phyloP scores from a whole-genome alignment of 2,329 filamentous ascomycete genomes.

The Annulohypoxylon truncatum region DNA sequence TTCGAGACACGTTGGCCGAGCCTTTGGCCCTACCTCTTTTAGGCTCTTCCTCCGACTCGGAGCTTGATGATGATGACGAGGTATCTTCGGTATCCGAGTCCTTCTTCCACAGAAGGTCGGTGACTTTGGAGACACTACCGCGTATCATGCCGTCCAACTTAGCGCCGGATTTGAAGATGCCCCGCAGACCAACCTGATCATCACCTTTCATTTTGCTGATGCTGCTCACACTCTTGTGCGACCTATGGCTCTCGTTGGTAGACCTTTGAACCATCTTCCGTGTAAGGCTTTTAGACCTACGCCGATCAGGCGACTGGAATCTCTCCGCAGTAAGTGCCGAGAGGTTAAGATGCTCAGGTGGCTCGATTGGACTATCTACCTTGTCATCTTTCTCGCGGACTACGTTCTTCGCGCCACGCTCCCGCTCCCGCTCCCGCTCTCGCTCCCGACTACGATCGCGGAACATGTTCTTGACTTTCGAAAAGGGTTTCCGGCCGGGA shows the following conservation, averaged over 20 bases:
- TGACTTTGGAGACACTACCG: conserved; percentile 66
- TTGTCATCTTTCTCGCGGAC: conserved; percentile 52
- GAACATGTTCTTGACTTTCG: conserved; percentile 67
- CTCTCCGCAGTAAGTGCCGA: conserved; percentile 47
- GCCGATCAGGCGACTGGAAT: conserved; percentile 46
- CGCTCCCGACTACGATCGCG: conserved; percentile 61
- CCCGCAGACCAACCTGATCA: conserved; percentile 69
- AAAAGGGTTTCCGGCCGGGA: conserved; percentile 69
- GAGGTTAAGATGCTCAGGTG: conserved; percentile 41
- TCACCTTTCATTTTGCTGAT: conserved; percentile 56
- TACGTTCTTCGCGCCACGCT: conserved; percentile 49
- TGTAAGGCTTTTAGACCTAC: conserved; percentile 54
- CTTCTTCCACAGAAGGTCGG: conserved; percentile 68
- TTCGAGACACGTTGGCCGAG: conserved; percentile 53
- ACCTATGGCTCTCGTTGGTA: conserved; percentile 61
- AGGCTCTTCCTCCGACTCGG: conserved; percentile 62
- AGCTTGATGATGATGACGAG: conserved; percentile 57
- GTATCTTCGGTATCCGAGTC: conserved; percentile 53
- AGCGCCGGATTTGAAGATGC: conserved; percentile 81
- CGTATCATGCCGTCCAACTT: conserved; percentile 76
- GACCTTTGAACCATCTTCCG: conserved; percentile 53
- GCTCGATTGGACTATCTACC: conserved; percentile 47
- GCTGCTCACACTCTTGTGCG: conserved; percentile 62
- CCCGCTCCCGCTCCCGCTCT: conserved; percentile 47
- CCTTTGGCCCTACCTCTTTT: conserved; percentile 55